Conservation (phyloP, 2,329 filamentous ascomycete species). For the Colletotrichum falcatum region DNA sequence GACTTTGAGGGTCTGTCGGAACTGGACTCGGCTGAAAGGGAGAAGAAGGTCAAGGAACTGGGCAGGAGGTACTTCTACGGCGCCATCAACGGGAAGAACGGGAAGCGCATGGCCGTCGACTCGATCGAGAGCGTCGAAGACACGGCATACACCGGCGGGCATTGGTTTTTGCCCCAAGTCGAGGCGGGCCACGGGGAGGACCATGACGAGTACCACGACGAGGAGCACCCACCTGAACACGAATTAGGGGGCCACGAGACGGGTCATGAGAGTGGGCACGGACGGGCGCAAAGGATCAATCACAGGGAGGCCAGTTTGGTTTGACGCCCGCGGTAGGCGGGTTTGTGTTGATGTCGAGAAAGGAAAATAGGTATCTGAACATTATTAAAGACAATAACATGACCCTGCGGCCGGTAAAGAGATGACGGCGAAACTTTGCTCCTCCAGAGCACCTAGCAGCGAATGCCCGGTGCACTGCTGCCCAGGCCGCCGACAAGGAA, state of each 20-base stretch:
- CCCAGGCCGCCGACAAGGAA: slow-evolving; percentile 26
- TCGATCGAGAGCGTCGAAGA: slow-evolving; percentile 31
- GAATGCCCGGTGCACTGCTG: neutral
- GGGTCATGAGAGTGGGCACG: neutral
- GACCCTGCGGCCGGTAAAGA: accelerated
- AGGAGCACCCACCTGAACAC: neutral
- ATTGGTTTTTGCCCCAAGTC: slow-evolving; percentile 17
- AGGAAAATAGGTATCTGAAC: accelerated
- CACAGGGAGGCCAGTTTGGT: neutral
- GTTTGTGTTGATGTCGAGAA: too few species aligned
- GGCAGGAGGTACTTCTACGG: slow-evolving; percentile 42
- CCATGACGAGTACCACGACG: neutral
- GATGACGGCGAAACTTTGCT: neutral
- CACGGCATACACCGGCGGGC: slow-evolving; percentile 12
- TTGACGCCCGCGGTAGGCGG: neutral
- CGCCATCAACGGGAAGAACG: slow-evolving; percentile 43
- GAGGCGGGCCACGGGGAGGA: neutral
- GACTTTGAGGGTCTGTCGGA: slow-evolving; percentile 39
- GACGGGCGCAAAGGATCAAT: neutral
- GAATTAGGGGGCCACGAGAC: neutral
- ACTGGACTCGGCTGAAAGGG: slow-evolving; percentile 25
- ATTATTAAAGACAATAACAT: neutral
- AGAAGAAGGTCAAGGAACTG: slow-evolving; percentile 28
- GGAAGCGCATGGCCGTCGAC: slow-evolving; percentile 33
- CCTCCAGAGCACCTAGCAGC: neutral